phyloP scores from a whole-genome alignment of 2,329 filamentous ascomycete genomes.

The Fusarium keratoplasticum region DNA sequence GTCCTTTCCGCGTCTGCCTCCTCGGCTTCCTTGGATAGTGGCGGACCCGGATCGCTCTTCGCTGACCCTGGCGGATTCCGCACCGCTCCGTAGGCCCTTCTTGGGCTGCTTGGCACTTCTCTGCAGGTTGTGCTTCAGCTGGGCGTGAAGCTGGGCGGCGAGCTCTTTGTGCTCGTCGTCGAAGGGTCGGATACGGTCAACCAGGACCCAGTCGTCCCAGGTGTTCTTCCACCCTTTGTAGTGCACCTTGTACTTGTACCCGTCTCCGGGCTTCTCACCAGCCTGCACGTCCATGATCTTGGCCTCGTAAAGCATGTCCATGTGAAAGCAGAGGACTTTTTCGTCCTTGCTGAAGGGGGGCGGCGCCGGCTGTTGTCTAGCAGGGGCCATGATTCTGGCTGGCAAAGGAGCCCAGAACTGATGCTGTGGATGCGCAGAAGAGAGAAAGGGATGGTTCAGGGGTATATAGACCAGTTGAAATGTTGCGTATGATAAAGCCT shows the following conservation, averaged over 20 bases:
- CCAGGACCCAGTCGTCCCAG: constrained; percentile 99
- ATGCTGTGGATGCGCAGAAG: constrained; percentile 20
- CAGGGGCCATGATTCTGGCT: constrained; percentile 53
- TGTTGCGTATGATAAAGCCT: background rate
- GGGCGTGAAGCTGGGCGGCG: constrained; percentile 77
- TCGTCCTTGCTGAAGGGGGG: constrained; percentile 80
- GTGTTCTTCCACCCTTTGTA: constrained; percentile 99
- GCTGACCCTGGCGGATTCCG: constrained; percentile 73
- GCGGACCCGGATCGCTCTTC: constrained; percentile 76
- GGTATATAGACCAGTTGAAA: constrained; percentile 2
- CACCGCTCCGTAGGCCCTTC: constrained; percentile 55
- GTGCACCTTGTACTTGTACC: constrained; percentile 91
- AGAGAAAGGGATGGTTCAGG: background rate
- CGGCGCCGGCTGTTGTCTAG: constrained; percentile 57
- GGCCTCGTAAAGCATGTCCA: constrained; percentile 96
- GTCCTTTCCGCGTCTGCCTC: constrained; percentile 80
- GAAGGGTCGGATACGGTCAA: constrained; percentile 93
- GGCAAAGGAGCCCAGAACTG: constrained; percentile 23
- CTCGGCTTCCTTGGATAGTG: constrained; percentile 71
- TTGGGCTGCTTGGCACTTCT: constrained; percentile 66
- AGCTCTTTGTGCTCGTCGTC: constrained; percentile 96
- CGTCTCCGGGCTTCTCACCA: constrained; percentile 75
- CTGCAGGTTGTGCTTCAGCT: constrained; percentile 71
- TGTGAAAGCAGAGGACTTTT: constrained; percentile 95
- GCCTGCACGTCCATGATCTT: constrained; percentile 86